A percentile compares a stretch with the other conserved stretches of the same genome.
Conservation (phyloP, 2,329 filamentous ascomycete species). For the Fusarium sublunatum region DNA sequence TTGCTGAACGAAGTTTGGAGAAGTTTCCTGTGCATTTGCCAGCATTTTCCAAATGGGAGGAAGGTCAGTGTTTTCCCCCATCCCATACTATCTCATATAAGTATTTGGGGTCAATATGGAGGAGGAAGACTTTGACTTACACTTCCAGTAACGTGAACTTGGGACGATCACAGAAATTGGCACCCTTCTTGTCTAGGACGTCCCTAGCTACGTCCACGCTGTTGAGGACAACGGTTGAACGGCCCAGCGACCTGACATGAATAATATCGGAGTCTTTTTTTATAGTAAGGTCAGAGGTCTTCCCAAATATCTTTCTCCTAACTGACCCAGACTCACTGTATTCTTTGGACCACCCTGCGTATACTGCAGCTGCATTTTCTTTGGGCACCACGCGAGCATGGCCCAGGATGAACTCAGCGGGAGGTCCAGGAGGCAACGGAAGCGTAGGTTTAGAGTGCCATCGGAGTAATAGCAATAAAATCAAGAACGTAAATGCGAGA, state of each 20-base stretch:
- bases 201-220: constrained; percentile 51
- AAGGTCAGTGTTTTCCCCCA: constrained; percentile 61
- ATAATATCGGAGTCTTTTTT: constrained; percentile 49
- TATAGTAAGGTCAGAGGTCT: not conserved
- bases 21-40: constrained; percentile 57
- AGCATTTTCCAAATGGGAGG: constrained; percentile 55
- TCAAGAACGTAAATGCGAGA: constrained; percentile 14
- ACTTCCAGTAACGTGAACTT: constrained; percentile 55
- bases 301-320: not conserved
- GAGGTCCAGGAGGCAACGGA: constrained; percentile 46
- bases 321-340: constrained; percentile 37
- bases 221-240: constrained; percentile 48
- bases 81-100: constrained; percentile 50
- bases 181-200: constrained; percentile 57
- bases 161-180: constrained; percentile 58
- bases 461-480: constrained; percentile 14
- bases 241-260: constrained; percentile 47
- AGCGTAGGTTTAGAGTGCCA: constrained; percentile 16
- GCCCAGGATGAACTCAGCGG: constrained; percentile 45
- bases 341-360: constrained; percentile 44
- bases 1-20: constrained; percentile 57
- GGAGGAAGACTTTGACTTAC: constrained; percentile 31
- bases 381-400: constrained; percentile 46
- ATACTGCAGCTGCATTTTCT: constrained; percentile 44
- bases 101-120: not conserved